Evolutionary conservation across 2,329 filamentous ascomycete species (phyloP), one percentile per base, ranked within the genome.

Genomic region (Leptosphaerulina australis): DNA sequence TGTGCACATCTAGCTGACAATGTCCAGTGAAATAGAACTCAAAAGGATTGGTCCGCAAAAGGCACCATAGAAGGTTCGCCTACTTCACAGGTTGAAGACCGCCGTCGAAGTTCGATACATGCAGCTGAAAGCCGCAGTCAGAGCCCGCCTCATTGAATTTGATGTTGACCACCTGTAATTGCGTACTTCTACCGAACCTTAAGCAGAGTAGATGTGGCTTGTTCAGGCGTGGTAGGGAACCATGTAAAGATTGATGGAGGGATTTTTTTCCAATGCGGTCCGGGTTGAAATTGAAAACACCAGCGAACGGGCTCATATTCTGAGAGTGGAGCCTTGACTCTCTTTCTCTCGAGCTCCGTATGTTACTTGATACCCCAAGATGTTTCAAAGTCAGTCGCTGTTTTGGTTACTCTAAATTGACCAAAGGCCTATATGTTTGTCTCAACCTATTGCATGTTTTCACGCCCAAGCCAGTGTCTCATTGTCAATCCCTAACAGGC

Each of bases 41-140:
- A 51, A 46, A 20, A 41, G 34, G 20, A 51, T 51, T 14, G 43
- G 43, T 10, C 43, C 48, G 17, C 48, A 51, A 11, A 35, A 22
- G 21, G 48, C 48, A 3, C 48, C 48, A 12, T 51, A 45, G 40
- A 18, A 37, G 39, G 35, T 30, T 47, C 48, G 14, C 44, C 26
- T 36, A 38, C 26, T 8, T 6, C 4, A 17, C 10, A 8, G 24
- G 12, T 24, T 31, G 21, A 26, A 21, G 9, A 4, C 15, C 6
- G 14, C 22, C 30, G 7, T 22, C n/a, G n/a, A n/a, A n/a, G n/a
- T n/a, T n/a, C n/a, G n/a, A n/a, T n/a, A n/a, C n/a, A n/a, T n/a
- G n/a, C n/a, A n/a, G n/a, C n/a, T n/a, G n/a, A 41, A 18, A 31
- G 12, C 7, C 12, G 34, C 17, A 12, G 14, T 15, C 7, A 4